Evolutionary conservation across 257 asterid species (phyloP), one percentile per base, ranked within the genome.

Genomic region (Gardenia jasminoides): DNA sequence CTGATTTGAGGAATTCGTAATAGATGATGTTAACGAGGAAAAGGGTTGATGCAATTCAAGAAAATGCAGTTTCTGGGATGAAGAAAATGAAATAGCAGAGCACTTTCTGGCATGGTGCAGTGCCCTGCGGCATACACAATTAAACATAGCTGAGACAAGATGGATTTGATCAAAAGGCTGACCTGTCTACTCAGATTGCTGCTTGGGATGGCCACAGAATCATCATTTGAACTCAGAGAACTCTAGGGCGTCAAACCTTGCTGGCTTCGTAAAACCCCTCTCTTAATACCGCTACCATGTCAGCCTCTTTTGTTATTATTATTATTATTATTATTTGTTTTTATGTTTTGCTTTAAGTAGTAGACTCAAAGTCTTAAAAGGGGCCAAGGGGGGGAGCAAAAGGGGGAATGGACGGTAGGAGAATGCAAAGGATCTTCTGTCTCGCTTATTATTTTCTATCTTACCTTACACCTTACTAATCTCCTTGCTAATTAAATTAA

Each of bases 81-180:
- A 26, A 9, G 76, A 68, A 52, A 7, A 6, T 41, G 30, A 19
- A 70, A 78, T 24, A 24, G 71, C 43, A 71, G 12, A 47, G 43
- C 76, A 68, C 20, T 69, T 44, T 36, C 39, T 64, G 20, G 50
- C 36, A 64, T 61, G 12, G 2, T 36, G 74, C 36, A 36, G 52
- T 10, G 54, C 19, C 52, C 76, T 43, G 54, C 67, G 47, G 80
- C 80, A 76, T 46, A 76, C 7, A 58, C n/a, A 65, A 31, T 26
- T 77, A 36, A 66, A 67, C 80, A 77, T 77, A 17, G 68, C 56
- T 33, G 16, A 76, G 54, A 22, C 12, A 46, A 43, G 28, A 62
- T 11, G 41, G 13, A n/a, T 62, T 16, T 24, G 13, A 65, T 44
- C 3, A 62, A 62, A 62, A n/a, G 71, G 69, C 61, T 76, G 72